Evolutionary conservation across 2,329 filamentous ascomycete species (phyloP).

Genomic region (Monilinia fructigena): DNA sequence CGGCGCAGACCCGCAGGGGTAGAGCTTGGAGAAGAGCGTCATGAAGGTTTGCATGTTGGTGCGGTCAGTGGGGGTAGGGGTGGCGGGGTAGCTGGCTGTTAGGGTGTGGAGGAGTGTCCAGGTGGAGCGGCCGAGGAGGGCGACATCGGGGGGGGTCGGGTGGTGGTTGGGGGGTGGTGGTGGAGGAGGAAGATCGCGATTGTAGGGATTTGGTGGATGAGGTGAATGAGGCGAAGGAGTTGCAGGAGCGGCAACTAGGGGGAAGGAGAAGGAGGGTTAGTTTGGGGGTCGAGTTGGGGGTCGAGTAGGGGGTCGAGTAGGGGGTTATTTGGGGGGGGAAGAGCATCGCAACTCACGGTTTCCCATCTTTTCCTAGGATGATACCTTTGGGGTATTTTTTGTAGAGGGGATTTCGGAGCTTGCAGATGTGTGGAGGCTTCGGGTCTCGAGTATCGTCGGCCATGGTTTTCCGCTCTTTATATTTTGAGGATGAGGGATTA

Average conservation of each 20-base stretch:
- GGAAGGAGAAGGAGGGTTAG: background rate
- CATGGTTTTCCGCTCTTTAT: slow-evolving; percentile 27
- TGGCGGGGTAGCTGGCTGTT: slow-evolving; percentile 77
- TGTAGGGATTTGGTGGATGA: slow-evolving; percentile 33
- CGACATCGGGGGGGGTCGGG: slow-evolving; percentile 82
- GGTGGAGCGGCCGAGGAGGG: slow-evolving; percentile 77
- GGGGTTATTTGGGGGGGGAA: background rate
- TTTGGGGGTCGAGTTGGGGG: background rate
- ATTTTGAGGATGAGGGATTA: background rate
- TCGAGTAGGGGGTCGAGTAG: background rate
- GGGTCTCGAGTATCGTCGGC: slow-evolving; percentile 38
- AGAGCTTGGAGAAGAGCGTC: slow-evolving; percentile 76
- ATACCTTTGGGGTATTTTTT: slow-evolving; percentile 67
- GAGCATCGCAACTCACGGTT: slow-evolving; percentile 62
- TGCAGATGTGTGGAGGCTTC: slow-evolving; percentile 22
- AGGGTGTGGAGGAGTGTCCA: slow-evolving; percentile 96
- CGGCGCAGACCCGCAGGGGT: slow-evolving; percentile 93
- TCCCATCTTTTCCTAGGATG: slow-evolving; percentile 76
- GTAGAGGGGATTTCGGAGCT: slow-evolving; percentile 26
- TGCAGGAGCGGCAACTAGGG: slow-evolving; percentile 68
- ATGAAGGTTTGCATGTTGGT: slow-evolving; percentile 76
- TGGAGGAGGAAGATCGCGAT: slow-evolving; percentile 30
- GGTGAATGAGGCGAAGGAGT: slow-evolving; percentile 58
- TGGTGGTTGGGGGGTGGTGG: slow-evolving; percentile 42
- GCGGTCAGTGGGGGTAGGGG: slow-evolving; percentile 68